Percentiles rank a stretch among this genome's conserved stretches.
These are phyloP conservation scores for Begonia masoniana DNA, from an alignment of 306 rosid species.

Conservation along the genomic window DNA sequence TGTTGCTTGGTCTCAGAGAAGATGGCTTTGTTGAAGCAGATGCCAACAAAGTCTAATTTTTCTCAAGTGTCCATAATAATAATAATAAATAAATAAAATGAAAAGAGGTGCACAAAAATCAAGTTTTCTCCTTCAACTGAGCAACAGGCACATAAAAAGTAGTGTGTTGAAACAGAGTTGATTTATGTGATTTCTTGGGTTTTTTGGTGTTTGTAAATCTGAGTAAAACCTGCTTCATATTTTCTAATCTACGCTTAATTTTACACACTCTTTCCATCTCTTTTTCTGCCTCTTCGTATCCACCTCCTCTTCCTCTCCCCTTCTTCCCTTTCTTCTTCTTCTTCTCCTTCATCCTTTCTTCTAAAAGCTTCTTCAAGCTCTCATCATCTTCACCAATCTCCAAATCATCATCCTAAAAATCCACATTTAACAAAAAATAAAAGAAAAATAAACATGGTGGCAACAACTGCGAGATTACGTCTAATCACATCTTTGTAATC, in stretches of 20 bases:
- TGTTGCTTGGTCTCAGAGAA: too few species aligned
- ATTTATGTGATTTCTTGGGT: constrained; percentile 18
- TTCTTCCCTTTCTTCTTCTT: constrained; percentile 17
- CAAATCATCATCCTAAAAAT: constrained; percentile 11
- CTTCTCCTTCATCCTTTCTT: constrained; percentile 32
- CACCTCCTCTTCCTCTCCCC: constrained; percentile 10
- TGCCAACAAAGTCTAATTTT: too few species aligned
- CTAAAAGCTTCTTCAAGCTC: constrained; percentile 61
- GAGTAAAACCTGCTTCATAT: constrained; percentile 31
- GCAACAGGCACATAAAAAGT: constrained; percentile 72
- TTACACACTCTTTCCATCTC: constrained; percentile 60
- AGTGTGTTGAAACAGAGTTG: constrained; percentile 15
- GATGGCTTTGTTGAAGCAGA: too few species aligned
- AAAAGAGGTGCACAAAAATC: constrained; percentile 1
- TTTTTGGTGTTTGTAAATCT: constrained; percentile 19
- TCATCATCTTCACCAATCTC: constrained; percentile 44
- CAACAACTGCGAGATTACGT: too few species aligned
- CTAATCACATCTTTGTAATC: too few species aligned
- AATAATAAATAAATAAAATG: too few species aligned
- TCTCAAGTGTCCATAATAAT: too few species aligned
- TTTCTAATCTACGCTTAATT: constrained; percentile 35
- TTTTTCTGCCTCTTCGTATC: constrained; percentile 29
- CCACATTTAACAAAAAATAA: too few species aligned
- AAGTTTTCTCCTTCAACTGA: constrained; percentile 57
- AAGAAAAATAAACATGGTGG: too few species aligned